A percentile compares a stretch with the other conserved stretches of the same genome.
These are phyloP conservation scores for Bipolaris cookei DNA, from an alignment of 2,329 filamentous ascomycete genomes.

Conservation along the genomic window DNA sequence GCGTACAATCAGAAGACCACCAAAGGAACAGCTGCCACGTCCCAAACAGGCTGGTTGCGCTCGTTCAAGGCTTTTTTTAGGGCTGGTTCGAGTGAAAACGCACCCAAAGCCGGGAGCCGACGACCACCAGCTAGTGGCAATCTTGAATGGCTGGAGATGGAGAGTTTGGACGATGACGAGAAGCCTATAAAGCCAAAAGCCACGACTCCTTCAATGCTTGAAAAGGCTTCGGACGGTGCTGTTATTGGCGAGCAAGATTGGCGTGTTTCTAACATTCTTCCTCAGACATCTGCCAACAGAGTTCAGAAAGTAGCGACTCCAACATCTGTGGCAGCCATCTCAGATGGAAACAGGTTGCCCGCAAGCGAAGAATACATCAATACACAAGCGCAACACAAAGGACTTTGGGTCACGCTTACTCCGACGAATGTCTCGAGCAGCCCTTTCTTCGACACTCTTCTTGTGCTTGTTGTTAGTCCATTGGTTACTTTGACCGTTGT, in stretches of 20 bases:
- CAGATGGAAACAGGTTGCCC: constrained; percentile 54
- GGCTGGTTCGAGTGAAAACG: constrained; percentile 34
- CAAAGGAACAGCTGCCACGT: not conserved
- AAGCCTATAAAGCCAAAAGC: constrained; percentile 37
- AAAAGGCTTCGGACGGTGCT: constrained; percentile 63
- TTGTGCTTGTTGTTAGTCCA: constrained; percentile 96
- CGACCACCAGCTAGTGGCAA: constrained; percentile 75
- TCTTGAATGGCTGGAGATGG: constrained; percentile 73
- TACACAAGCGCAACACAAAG: constrained; percentile 63
- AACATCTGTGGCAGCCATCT: constrained; percentile 43
- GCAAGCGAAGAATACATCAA: constrained; percentile 28
- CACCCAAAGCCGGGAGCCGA: constrained; percentile 59
- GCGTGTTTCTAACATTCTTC: constrained; percentile 77
- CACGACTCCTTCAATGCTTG: constrained; percentile 10
- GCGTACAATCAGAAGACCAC: not conserved
- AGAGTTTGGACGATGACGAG: constrained; percentile 66
- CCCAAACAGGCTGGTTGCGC: constrained; percentile 54
- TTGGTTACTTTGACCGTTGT: constrained; percentile 91
- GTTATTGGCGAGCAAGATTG: constrained; percentile 86
- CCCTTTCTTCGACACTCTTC: constrained; percentile 92
- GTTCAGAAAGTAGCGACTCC: not conserved
- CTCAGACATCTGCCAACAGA: constrained; percentile 41
- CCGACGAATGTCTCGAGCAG: constrained; percentile 86
- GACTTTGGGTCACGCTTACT: constrained; percentile 95
- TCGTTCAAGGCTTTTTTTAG: constrained; percentile 55